These are phyloP conservation scores for Paramecium pentaurelia DNA, from an alignment of 73 alveolate genomes.

Conservation along the genomic window DNA sequence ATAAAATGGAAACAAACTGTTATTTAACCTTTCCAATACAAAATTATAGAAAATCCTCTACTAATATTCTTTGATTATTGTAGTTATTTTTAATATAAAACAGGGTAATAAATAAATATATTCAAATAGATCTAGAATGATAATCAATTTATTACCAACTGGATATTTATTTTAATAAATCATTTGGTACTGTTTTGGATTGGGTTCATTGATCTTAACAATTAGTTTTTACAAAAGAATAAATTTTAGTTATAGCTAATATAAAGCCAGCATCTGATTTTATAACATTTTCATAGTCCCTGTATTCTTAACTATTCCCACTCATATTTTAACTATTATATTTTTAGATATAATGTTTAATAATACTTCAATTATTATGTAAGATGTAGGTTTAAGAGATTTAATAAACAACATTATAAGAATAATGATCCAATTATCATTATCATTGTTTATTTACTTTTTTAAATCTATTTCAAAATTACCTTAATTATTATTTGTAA, in stretches of 20 bases:
- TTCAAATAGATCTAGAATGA: background rate
- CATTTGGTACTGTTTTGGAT: background rate
- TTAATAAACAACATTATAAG: background rate
- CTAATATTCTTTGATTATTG: background rate
- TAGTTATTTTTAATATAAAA: background rate
- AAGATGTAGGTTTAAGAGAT: conserved; percentile 36
- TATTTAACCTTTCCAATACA: background rate
- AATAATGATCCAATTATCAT: background rate
- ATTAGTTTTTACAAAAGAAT: conserved; percentile 1
- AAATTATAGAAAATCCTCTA: background rate
- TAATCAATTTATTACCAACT: background rate
- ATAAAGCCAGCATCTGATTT: background rate
- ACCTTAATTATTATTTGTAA: background rate
- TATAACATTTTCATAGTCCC: background rate
- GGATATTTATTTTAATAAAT: background rate
- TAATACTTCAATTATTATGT: background rate
- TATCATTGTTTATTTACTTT: background rate
- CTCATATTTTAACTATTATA: background rate
- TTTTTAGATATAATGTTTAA: background rate
- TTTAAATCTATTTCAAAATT: background rate
- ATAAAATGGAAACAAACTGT: background rate
- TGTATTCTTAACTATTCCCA: background rate
- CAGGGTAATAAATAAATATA: background rate
- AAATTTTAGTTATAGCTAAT: background rate
- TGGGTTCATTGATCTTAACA: background rate